Conservation (phyloP, 352 stramenopile species). For the Globisporangium nunn region DNA sequence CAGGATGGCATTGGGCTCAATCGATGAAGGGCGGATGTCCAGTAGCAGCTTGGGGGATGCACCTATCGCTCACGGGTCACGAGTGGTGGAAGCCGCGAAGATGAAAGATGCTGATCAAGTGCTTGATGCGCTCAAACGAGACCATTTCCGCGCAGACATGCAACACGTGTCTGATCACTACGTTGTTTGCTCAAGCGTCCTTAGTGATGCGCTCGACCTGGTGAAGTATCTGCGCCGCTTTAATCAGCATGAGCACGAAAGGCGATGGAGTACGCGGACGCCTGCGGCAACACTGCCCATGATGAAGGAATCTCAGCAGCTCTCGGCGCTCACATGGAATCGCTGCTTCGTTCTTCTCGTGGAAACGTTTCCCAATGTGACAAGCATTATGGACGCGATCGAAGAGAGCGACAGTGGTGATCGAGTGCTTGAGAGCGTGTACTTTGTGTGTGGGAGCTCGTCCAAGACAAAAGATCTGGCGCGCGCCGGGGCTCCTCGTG, state of each 20-base stretch:
- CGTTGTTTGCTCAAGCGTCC: slow-evolving; percentile 17
- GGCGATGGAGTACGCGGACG: background rate
- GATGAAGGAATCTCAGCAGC: background rate
- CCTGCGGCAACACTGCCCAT: background rate
- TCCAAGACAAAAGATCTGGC: slow-evolving; percentile 21
- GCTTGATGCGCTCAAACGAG: slow-evolving; percentile 17
- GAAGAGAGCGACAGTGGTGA: slow-evolving; percentile 7
- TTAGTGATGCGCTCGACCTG: slow-evolving; percentile 10
- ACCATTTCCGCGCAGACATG: slow-evolving; percentile 20
- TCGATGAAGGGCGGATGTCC: background rate
- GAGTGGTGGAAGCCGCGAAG: slow-evolving; percentile 6
- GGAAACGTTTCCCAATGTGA: slow-evolving; percentile 13
- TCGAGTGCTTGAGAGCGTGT: slow-evolving; percentile 21
- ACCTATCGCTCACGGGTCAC: background rate
- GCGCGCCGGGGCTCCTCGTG: slow-evolving; percentile 19
- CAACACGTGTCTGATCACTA: slow-evolving; percentile 21
- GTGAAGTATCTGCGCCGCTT: slow-evolving; percentile 10
- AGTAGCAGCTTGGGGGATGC: background rate
- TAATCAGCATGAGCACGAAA: slow-evolving; percentile 6
- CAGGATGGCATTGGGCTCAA: slow-evolving; percentile 1
- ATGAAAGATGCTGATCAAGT: slow-evolving; percentile 15
- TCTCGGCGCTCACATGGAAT: slow-evolving; percentile 1
- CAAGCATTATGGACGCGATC: slow-evolving; percentile 16
- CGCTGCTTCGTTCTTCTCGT: slow-evolving; percentile 15
- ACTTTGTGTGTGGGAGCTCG: slow-evolving; percentile 26